Base-by-base conservation (phyloP, 345 rosid species). In the Sisymbrium altissimum region DNA sequence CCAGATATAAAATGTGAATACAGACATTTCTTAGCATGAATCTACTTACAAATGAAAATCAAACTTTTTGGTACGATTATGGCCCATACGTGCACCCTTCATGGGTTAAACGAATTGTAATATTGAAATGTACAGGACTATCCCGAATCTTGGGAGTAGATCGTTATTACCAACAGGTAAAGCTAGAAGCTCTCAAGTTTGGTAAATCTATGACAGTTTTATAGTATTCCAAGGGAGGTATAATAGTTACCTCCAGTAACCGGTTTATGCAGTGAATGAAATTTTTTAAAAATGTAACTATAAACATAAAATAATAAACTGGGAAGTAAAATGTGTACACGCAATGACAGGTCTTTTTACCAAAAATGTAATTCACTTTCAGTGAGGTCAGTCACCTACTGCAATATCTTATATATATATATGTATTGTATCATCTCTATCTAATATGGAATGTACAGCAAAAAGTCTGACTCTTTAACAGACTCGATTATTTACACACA, bases 331-430 rank as follows among this genome's bases (percentile, higher is more conserved):
- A 25, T 12, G 68, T 21, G 69, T 33, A 75, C 74, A 75, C 74
- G 79, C 79, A 68, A 75, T 50, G 21, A 60, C 56, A 68, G 56
- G 15, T 68, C 32, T 23, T 60, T 60, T 68, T 41, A 41, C 74
- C 64, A 68, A 75, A 27, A 75, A 41, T 68, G 11, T 56, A 69
- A 44, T 62, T 62, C 8, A 39, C 59, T 54, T 27, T 45, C n/a
- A 17, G 0, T 62, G 58, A 68, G 62, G 79, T 75, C 74, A 75
- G 70, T 35, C 27, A 69, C 74, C 74, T 53, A 53, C 74, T 76
- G 58, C 70, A 62, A 68, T 27, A 68, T 75, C 57, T 75, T 75
- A n/a, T 50, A 52, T 25, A 25, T 33, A 11, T 23, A 23, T 23
- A 23, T 23, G 1, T 32, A 19, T 74, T 17, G 35, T 33, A 64